These are phyloP conservation scores for Verbascum thapsus DNA, from an alignment of 257 asterid species.

Conservation along the genomic window DNA sequence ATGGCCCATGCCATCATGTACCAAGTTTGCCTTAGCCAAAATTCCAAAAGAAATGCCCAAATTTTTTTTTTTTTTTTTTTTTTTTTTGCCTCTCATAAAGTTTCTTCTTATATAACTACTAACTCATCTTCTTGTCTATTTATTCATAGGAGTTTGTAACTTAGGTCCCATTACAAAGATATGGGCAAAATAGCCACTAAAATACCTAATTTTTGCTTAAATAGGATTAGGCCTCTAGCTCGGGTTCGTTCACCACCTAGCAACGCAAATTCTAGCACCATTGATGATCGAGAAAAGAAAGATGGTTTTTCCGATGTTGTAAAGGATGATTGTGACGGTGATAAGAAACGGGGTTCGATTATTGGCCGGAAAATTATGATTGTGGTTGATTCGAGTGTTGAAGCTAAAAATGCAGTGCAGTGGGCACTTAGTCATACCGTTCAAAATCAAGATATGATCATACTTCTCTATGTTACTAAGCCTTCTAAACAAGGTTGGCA, in stretches of 20 bases:
- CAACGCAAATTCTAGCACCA: not conserved
- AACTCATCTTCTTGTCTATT: not conserved
- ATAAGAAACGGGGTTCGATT: conserved; percentile 21
- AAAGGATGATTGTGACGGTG: conserved; percentile 17
- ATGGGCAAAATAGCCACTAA: conserved; percentile 58
- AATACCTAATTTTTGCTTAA: conserved; percentile 72
- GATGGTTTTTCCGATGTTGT: conserved; percentile 14
- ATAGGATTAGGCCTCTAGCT: conserved; percentile 70
- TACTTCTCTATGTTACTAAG: conserved; percentile 63
- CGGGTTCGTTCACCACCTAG: conserved; percentile 61
- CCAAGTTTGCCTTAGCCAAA: conserved; percentile 30
- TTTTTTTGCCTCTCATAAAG: conserved; percentile 13
- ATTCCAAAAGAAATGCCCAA: too few species aligned
- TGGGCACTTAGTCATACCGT: conserved; percentile 82
- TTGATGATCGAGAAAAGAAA: conserved; percentile 25
- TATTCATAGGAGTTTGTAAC: conserved; percentile 3
- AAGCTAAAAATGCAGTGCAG: conserved; percentile 65
- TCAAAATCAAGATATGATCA: conserved; percentile 58
- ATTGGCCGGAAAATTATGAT: conserved; percentile 76
- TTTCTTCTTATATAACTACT: conserved; percentile 34
- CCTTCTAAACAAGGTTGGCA: conserved; percentile 56
- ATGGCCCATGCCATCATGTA: conserved; percentile 49
- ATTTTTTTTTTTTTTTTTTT: conserved; percentile 13
- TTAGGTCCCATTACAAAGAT: conserved; percentile 20
- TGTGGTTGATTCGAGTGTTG: conserved; percentile 65